Evolutionary conservation across 2,329 filamentous ascomycete genomes (phyloP).

Genomic region (Colletotrichum sp.): DNA sequence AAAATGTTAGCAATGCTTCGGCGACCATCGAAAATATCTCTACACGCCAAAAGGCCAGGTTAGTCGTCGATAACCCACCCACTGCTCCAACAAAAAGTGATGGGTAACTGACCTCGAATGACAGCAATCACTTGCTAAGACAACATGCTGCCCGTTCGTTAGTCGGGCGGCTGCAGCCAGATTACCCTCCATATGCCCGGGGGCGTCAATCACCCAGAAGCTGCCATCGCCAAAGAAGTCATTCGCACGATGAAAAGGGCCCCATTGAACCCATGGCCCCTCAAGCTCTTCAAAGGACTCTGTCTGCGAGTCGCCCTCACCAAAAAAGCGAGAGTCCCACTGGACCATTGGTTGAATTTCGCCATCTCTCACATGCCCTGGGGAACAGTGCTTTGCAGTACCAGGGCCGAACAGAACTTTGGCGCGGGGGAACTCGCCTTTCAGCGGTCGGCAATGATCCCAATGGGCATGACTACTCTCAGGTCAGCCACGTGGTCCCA

Average conservation of each 20-base stretch:
- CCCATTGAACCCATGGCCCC: not conserved
- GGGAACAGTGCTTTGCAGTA: not conserved
- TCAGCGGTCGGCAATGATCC: not conserved
- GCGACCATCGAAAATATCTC: not conserved
- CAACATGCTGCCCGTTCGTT: not conserved
- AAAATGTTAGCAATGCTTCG: not conserved
- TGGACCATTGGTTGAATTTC: not conserved
- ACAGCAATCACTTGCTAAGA: not conserved
- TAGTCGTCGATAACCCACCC: too few species aligned
- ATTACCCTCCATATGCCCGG: not conserved
- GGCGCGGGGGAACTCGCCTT: not conserved
- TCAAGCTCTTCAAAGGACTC: not conserved
- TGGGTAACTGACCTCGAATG: not conserved
- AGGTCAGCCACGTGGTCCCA: not conserved
- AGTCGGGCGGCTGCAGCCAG: not conserved
- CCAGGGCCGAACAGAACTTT: not conserved
- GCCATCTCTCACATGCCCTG: not conserved
- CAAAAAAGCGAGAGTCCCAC: not conserved
- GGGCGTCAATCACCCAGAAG: not conserved
- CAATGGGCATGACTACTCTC: not conserved
- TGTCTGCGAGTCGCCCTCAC: not conserved
- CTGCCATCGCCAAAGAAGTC: not conserved
- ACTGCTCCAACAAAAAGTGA: too few species aligned
- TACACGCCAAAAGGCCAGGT: too few species aligned
- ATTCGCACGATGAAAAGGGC: not conserved